Conservation (phyloP, 2,329 filamentous ascomycete genomes). For the Trichoderma citrinoviride region DNA sequence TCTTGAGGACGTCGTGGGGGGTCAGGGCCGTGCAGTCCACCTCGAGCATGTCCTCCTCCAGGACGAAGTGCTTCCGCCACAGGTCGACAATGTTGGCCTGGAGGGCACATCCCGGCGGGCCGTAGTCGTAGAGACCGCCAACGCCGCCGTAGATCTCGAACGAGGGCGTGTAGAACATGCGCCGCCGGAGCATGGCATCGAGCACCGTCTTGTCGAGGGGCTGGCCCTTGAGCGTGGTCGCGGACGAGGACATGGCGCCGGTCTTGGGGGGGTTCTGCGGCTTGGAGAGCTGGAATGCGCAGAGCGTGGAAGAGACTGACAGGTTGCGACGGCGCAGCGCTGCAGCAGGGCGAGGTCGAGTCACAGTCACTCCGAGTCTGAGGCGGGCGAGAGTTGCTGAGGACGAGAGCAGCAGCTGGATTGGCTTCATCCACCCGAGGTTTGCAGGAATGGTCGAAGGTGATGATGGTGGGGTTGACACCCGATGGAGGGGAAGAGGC, state of each 20-base stretch:
- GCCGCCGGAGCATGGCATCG: constrained; percentile 81
- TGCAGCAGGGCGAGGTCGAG: constrained; percentile 26
- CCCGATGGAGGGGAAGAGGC: neutral
- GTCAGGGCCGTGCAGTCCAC: constrained; percentile 93
- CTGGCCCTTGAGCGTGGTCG: constrained; percentile 83
- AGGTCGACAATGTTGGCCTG: constrained; percentile 84
- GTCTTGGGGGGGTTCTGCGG: constrained; percentile 28
- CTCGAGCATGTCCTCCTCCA: constrained; percentile 93
- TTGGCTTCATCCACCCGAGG: constrained; percentile 32
- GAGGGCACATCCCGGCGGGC: constrained; percentile 80
- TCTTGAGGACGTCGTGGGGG: constrained; percentile 90
- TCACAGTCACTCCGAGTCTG: constrained; percentile 8
- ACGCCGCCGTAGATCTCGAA: constrained; percentile 96
- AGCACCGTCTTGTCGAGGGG: constrained; percentile 79
- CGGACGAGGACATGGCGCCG: constrained; percentile 47
- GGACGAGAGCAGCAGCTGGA: constrained; percentile 23
- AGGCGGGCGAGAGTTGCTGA: constrained; percentile 19
- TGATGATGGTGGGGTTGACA: constrained; percentile 22
- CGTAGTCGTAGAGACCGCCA: constrained; percentile 88
- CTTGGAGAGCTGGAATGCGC: constrained; percentile 32
- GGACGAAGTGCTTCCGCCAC: constrained; percentile 90
- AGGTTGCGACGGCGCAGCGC: constrained; percentile 30
- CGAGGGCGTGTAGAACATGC: constrained; percentile 90
- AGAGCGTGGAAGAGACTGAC: constrained; percentile 32
- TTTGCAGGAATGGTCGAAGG: constrained; percentile 2